Conservation (phyloP, 805 yeast genomes). For the Myxozyma nipponensis region DNA sequence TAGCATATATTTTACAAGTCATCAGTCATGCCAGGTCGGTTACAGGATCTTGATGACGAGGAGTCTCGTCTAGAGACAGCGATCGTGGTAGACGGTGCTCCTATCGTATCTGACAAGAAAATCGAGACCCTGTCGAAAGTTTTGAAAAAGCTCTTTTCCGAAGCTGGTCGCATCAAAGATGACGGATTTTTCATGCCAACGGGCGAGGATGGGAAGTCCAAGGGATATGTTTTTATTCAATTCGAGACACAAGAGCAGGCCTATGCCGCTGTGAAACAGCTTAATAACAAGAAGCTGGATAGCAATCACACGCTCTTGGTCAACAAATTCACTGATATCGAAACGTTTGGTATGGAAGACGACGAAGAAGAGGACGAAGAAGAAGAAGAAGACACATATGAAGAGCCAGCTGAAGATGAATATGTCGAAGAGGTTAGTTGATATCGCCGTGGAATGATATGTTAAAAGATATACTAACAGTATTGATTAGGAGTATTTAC, state of each 20-base stretch:
- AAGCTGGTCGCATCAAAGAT: constrained; percentile 64
- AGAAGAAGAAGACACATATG: constrained; percentile 45
- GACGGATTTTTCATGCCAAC: constrained; percentile 80
- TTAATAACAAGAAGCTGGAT: constrained; percentile 88
- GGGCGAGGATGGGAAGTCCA: constrained; percentile 63
- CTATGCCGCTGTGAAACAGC: constrained; percentile 68
- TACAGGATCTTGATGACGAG: constrained; percentile 2
- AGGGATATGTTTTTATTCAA: constrained; percentile 79
- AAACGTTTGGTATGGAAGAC: constrained; percentile 63
- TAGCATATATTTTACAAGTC: too few species aligned
- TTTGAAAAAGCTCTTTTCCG: constrained; percentile 69
- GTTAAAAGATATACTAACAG: background rate
- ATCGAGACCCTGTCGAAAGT: constrained; percentile 81
- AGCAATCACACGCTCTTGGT: constrained; percentile 85
- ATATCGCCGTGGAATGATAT: background rate
- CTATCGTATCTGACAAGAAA: constrained; percentile 87
- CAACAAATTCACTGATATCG: constrained; percentile 78
- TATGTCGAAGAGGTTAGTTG: constrained; percentile 68
- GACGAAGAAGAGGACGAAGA: constrained; percentile 41
- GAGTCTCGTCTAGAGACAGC: constrained; percentile 66
- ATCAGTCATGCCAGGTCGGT: constrained; percentile 1
- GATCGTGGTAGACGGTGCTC: constrained; percentile 91
- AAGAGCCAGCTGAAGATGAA: constrained; percentile 56
- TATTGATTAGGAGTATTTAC: constrained; percentile 56
- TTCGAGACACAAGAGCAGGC: constrained; percentile 66